A percentile compares a stretch with the other conserved stretches of the same genome.
phyloP scores from a whole-genome alignment of 805 yeast genomes.

The Yamadazyma sp. region DNA sequence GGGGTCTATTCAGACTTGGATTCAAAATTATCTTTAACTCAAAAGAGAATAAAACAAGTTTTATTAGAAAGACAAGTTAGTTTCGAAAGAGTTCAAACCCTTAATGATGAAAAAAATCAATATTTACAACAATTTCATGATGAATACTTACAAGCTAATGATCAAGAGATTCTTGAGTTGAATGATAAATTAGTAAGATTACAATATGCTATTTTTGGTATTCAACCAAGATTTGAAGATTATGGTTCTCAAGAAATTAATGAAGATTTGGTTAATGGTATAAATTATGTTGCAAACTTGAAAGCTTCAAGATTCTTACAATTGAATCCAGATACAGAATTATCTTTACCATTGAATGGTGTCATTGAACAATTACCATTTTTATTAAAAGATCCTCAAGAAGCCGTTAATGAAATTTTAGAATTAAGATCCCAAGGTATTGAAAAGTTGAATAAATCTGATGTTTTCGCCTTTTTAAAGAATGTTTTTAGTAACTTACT shows the following conservation, averaged over 20 bases:
- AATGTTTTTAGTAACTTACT: constrained; percentile 14
- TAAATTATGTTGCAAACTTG: constrained; percentile 64
- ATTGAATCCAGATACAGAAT: constrained; percentile 18
- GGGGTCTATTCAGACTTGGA: constrained; percentile 41
- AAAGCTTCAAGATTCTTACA: constrained; percentile 46
- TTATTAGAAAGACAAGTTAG: constrained; percentile 81
- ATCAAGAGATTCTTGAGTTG: constrained; percentile 52
- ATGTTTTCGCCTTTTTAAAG: constrained; percentile 36
- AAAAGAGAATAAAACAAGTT: constrained; percentile 72
- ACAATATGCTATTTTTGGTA: constrained; percentile 83
- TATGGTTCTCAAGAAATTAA: constrained; percentile 50
- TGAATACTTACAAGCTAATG: constrained; percentile 53
- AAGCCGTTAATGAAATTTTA: constrained; percentile 45
- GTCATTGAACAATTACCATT: constrained; percentile 41
- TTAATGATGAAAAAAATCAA: constrained; percentile 40
- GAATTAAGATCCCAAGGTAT: constrained; percentile 46
- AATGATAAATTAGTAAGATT: constrained; percentile 73
- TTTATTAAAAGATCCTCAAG: constrained; percentile 28
- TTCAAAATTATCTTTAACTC: constrained; percentile 32
- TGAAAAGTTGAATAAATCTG: constrained; percentile 33
- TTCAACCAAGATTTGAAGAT: constrained; percentile 61
- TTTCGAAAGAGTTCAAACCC: constrained; percentile 53
- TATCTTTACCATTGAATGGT: constrained; percentile 36
- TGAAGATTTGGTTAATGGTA: constrained; percentile 55
- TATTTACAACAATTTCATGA: constrained; percentile 57